Evolutionary conservation across 2,329 filamentous ascomycete species (phyloP).

Genomic region (Venturiaceae sp.): DNA sequence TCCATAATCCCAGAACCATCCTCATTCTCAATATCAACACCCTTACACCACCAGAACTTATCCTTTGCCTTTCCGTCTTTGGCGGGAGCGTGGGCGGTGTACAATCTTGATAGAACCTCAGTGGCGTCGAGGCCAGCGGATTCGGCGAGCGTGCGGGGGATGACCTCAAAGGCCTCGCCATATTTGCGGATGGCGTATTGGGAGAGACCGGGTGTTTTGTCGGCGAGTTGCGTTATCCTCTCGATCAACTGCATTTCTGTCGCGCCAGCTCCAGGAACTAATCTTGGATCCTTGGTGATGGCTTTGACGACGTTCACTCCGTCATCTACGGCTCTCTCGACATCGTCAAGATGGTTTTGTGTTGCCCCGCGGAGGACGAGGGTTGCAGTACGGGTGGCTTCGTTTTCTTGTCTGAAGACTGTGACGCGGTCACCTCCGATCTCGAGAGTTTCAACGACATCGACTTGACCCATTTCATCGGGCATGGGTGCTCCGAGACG

Average conservation of each 20-base stretch:
- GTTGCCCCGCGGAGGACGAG: constrained; percentile 91
- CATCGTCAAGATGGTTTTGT: constrained; percentile 94
- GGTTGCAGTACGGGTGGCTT: constrained; percentile 85
- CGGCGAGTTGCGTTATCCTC: constrained; percentile 79
- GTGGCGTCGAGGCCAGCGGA: constrained; percentile 93
- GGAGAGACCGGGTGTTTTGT: constrained; percentile 83
- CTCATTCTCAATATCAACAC: constrained; percentile 88
- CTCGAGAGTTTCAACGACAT: constrained; percentile 92
- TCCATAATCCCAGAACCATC: constrained; percentile 75
- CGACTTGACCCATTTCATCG: constrained; percentile 95
- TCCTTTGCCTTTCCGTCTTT: constrained; percentile 32
- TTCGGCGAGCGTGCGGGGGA: constrained; percentile 88
- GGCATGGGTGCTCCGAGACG: constrained; percentile 96
- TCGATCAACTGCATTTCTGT: constrained; percentile 91
- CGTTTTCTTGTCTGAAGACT: constrained; percentile 93
- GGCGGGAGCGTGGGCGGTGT: constrained; percentile 71
- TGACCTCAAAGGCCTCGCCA: constrained; percentile 94
- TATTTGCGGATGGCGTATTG: constrained; percentile 98
- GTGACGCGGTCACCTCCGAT: constrained; percentile 97
- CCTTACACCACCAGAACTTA: constrained; percentile 78
- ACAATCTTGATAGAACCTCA: constrained; percentile 86
- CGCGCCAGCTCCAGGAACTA: constrained; percentile 90
- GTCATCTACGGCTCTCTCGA: constrained; percentile 94
- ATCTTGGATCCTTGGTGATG: constrained; percentile 82
- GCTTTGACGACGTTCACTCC: constrained; percentile 98